Conservation (phyloP, 257 asterid species). For the Osmanthus fragrans region DNA sequence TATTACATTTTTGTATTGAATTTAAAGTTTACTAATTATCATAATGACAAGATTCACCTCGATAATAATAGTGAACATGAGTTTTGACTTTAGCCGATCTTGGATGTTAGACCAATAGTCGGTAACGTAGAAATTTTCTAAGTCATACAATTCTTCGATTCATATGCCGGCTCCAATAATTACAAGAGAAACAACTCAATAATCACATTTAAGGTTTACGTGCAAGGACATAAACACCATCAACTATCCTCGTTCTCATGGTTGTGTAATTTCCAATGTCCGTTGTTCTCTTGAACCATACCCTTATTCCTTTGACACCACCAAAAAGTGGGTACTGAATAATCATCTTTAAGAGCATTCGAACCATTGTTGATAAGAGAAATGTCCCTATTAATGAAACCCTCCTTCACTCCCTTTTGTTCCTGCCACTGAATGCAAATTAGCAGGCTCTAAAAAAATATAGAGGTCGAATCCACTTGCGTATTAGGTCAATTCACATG, state of each 20-base stretch:
- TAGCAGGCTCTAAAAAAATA: slow-evolving; percentile 37
- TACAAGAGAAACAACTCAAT: too few relatives aligned
- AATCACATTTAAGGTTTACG: background rate
- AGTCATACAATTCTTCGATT: too few relatives aligned
- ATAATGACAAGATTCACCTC: too few relatives aligned
- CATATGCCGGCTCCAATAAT: too few relatives aligned
- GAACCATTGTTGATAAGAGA: slow-evolving; percentile 41
- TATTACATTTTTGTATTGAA: too few relatives aligned
- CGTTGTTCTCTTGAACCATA: slow-evolving; percentile 40
- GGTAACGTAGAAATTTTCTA: too few relatives aligned
- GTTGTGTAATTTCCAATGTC: slow-evolving; percentile 36
- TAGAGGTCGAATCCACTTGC: background rate
- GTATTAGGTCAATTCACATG: too few relatives aligned
- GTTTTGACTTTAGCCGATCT: too few relatives aligned
- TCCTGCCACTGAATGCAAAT: slow-evolving; percentile 51
- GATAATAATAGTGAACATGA: too few relatives aligned
- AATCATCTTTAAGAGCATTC: slow-evolving; percentile 34
- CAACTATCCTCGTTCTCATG: slow-evolving; percentile 32
- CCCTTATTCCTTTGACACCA: slow-evolving; percentile 48
- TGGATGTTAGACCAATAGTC: too few relatives aligned
- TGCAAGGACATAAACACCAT: background rate
- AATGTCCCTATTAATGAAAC: slow-evolving; percentile 35
- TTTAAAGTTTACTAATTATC: too few relatives aligned
- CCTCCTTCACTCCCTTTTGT: slow-evolving; percentile 33
- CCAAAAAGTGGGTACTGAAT: slow-evolving; percentile 40